These are phyloP conservation scores for Pestalotiopsis sp. DNA, from an alignment of 2,329 filamentous ascomycete species.

Conservation along the genomic window DNA sequence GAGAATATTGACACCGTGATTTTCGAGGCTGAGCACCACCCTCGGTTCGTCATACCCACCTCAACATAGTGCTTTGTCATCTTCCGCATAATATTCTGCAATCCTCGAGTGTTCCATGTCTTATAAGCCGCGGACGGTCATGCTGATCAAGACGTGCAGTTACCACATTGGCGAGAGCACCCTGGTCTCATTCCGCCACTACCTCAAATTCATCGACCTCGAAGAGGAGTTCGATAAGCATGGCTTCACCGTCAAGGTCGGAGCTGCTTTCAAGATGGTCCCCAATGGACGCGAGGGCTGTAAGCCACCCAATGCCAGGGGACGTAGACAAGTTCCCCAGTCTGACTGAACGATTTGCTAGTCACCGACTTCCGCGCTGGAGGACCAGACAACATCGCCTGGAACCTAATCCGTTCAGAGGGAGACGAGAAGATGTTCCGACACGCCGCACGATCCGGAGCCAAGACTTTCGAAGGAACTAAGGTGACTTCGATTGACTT, in stretches of 20 bases:
- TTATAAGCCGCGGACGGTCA: neutral
- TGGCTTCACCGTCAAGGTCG: neutral
- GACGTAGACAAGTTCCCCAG: no score
- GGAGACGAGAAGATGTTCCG: slow-evolving; percentile 45
- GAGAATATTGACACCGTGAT: slow-evolving; percentile 47
- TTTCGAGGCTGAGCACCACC: slow-evolving; percentile 45
- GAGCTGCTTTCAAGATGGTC: neutral
- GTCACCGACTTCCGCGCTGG: neutral
- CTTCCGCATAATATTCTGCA: neutral
- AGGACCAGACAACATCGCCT: slow-evolving; percentile 19
- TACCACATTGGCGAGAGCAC: slow-evolving; percentile 43
- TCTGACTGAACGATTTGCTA: neutral
- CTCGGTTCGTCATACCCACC: slow-evolving; percentile 28
- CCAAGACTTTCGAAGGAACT: slow-evolving; percentile 42
- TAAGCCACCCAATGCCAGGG: neutral
- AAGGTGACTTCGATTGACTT: slow-evolving; percentile 39
- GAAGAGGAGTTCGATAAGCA: slow-evolving; percentile 23
- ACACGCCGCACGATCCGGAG: slow-evolving; percentile 42
- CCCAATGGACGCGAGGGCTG: neutral
- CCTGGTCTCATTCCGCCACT: slow-evolving; percentile 41
- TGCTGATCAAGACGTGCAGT: slow-evolving; percentile 15
- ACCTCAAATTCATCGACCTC: slow-evolving; percentile 46
- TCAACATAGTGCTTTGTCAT: neutral
- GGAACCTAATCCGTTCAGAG: slow-evolving; percentile 51
- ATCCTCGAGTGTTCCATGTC: neutral